Evolutionary conservation across 2,329 filamentous ascomycete genomes (phyloP).

Genomic region (Colletotrichum sp.): DNA sequence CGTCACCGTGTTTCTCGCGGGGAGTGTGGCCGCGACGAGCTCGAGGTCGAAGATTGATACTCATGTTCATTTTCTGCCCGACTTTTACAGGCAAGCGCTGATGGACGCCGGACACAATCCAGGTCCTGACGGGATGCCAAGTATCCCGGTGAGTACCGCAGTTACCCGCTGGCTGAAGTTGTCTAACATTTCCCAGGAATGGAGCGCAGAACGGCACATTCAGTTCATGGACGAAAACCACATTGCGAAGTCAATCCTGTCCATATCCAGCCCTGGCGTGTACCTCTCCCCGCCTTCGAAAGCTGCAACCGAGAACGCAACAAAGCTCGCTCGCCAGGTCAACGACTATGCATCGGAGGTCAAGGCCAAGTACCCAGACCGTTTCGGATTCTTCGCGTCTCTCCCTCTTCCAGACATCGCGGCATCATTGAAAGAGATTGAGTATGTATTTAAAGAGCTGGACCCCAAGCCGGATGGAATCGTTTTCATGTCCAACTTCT

Average conservation of each 20-base stretch:
- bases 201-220: slow-evolving; percentile 16
- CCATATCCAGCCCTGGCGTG: slow-evolving; percentile 28
- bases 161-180: accelerated
- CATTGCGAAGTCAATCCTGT: slow-evolving; percentile 25
- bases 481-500: slow-evolving; percentile 54
- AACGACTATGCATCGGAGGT: slow-evolving; percentile 25
- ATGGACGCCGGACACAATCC: slow-evolving; percentile 25
- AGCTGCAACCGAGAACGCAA: slow-evolving; percentile 35
- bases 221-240: slow-evolving; percentile 24
- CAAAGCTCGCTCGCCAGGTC: slow-evolving; percentile 21
- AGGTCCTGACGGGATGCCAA: slow-evolving; percentile 28
- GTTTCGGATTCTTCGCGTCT: slow-evolving; percentile 56
- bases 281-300: slow-evolving; percentile 26
- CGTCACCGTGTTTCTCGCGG: accelerated
- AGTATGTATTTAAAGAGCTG: slow-evolving; percentile 40
- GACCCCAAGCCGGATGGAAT: slow-evolving; percentile 52
- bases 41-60: slow-evolving; percentile 24
- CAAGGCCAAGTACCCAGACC: slow-evolving; percentile 21
- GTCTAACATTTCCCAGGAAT: background rate
- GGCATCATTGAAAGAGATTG: slow-evolving; percentile 52
- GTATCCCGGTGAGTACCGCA: slow-evolving; percentile 24
- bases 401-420: slow-evolving; percentile 56
- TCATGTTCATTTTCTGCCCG: slow-evolving; percentile 27
- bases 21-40: background rate
- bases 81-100: slow-evolving; percentile 27